A percentile compares a stretch with the other conserved stretches of the same genome.
Conservation (phyloP, 495 filamentous ascomycete genomes). For the Penicillium desertorum region DNA sequence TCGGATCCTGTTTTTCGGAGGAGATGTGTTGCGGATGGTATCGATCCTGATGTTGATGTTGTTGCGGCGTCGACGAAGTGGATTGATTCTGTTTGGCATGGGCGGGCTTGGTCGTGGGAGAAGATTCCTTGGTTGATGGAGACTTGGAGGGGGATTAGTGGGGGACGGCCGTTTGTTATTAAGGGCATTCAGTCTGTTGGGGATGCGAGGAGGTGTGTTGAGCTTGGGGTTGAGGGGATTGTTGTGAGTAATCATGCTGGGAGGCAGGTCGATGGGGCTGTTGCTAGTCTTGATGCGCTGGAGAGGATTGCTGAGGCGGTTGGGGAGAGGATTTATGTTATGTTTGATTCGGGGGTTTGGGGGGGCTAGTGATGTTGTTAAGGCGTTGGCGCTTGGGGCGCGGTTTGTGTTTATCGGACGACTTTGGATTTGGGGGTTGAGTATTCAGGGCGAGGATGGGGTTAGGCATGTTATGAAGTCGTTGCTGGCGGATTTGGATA, state of each 20-base stretch:
- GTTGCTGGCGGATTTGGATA: conserved; percentile 65
- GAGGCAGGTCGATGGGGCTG: conserved; percentile 61
- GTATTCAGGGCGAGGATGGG: conserved; percentile 59
- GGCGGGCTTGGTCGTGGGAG: conserved; percentile 59
- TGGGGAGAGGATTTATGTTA: conserved; percentile 51
- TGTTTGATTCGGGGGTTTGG: conserved; percentile 63
- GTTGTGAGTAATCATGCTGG: conserved; percentile 63
- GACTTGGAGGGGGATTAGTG: conserved; percentile 53
- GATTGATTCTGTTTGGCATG: conserved; percentile 68
- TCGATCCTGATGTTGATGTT: conserved; percentile 51
- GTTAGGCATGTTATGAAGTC: conserved; percentile 65
- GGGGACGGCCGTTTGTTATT: conserved; percentile 54
- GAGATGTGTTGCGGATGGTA: conserved; percentile 48
- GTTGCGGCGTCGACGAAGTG: conserved; percentile 56
- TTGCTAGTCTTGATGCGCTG: conserved; percentile 59
- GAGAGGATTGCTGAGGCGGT: conserved; percentile 63
- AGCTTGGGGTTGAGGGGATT: conserved; percentile 55
- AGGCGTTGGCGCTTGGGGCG: conserved; percentile 63
- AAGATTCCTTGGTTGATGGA: conserved; percentile 55
- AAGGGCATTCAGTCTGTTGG: conserved; percentile 57
- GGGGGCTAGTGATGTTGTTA: conserved; percentile 57
- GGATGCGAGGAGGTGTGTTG: conserved; percentile 55
- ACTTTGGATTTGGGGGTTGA: conserved; percentile 61
- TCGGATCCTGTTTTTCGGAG: conserved; percentile 58
- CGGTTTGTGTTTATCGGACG: conserved; percentile 64